Percentiles rank a stretch among this genome's conserved stretches.
Evolutionary conservation across 805 yeast species (phyloP).

Genomic region (Debaryomyces castellii): DNA sequence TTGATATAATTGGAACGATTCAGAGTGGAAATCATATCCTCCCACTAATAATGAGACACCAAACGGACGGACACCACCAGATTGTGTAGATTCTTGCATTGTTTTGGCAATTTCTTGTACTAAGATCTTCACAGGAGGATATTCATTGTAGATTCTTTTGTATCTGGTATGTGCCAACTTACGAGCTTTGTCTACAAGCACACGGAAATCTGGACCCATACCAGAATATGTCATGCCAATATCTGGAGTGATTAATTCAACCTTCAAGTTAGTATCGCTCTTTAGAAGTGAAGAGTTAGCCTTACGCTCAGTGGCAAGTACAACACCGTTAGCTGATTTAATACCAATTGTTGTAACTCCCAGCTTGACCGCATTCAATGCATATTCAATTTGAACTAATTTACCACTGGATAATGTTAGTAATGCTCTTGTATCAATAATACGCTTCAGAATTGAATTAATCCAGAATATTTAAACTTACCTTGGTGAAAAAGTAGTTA

Average conservation of each 20-base stretch:
- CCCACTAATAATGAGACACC: slow-evolving; percentile 95
- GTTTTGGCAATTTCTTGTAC: slow-evolving; percentile 94
- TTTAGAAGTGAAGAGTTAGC: slow-evolving; percentile 76
- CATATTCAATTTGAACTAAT: slow-evolving; percentile 96
- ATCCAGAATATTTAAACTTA: slow-evolving; percentile 47
- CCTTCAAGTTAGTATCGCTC: slow-evolving; percentile 71
- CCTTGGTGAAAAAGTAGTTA: slow-evolving; percentile 97
- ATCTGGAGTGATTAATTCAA: slow-evolving; percentile 85
- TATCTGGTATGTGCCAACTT: slow-evolving; percentile 90
- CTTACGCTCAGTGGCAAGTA: slow-evolving; percentile 94
- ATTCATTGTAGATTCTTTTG: slow-evolving; percentile 91
- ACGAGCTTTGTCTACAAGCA: slow-evolving; percentile 89
- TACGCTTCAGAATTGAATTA: no score
- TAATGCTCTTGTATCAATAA: slow-evolving; percentile 3
- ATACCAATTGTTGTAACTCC: slow-evolving; percentile 97
- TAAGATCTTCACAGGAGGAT: slow-evolving; percentile 92
- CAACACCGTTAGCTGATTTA: slow-evolving; percentile 91
- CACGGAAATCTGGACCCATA: slow-evolving; percentile 98
- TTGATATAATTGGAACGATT: slow-evolving; percentile 78
- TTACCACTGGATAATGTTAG: slow-evolving; percentile 68
- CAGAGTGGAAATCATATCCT: slow-evolving; percentile 80
- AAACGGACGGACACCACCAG: slow-evolving; percentile 98
- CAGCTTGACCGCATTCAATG: slow-evolving; percentile 94
- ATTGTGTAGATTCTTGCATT: slow-evolving; percentile 98
- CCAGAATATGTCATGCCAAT: slow-evolving; percentile 97